Base-by-base conservation (phyloP, 805 yeast species). In the Zygosaccharomyces siamensis region DNA sequence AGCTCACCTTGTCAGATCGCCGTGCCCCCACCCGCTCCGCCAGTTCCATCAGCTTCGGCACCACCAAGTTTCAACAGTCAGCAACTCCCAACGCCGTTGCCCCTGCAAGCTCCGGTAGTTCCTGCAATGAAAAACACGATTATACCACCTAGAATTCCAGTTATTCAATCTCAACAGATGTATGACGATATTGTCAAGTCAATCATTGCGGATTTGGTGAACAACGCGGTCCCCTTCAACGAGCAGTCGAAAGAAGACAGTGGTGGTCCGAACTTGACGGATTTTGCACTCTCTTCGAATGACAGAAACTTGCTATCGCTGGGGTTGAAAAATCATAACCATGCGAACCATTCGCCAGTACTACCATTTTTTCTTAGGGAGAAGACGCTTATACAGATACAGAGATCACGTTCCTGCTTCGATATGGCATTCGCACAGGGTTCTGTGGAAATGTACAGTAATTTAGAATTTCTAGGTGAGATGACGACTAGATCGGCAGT, bases 351-450 rank as follows among this genome's bases (percentile, higher is more conserved):
- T 28, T 38, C 50, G 11, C 39, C 44, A 21, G 8, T 38, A n/a
- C 38, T 59, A 14, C 64, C 61, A 21, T 57, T 45, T 41, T 60
- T 53, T 47, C 55, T 57, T 55, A 63, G 59, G 42, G 71, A 72
- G 49, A 73, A 72, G 48, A 54, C 78, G 5, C 60, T 78, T 24
- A 63, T 68, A 24, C 73, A 71, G 42, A 76, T 85, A 45, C 84
- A 83, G 55, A 74, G 79, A 42, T 83, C 89, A 5, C 78, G 77
- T 51, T 75, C 85, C 21, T 83, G 89, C 56, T 71, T 77, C 33
- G 79, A 78, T 50, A 71, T 80, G 16, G 54, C 58, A 18, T 45
- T 54, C 12, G 45, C 54, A 12, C 60, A 58, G 47, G 59, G 62
- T 2, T 52, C 61, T 18, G 46, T 54, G 23, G 62, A 62, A 18